phyloP scores from a whole-genome alignment of 768 basidiomycete species.

The Punctularia strigosozonata region DNA sequence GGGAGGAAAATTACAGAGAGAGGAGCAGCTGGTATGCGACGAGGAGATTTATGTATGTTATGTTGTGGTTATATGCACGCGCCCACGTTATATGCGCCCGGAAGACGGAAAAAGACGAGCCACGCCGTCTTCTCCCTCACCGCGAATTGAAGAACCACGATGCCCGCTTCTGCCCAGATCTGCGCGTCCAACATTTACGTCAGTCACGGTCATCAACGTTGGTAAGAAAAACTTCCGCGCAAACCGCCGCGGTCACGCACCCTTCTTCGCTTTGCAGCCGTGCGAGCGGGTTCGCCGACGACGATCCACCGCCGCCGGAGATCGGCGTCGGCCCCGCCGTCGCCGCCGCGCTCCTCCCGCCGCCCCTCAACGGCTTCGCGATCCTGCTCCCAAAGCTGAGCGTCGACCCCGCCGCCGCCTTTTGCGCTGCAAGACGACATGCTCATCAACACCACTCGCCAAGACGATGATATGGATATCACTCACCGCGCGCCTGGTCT shows the following conservation, averaged over 20 bases:
- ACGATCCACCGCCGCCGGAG: constrained; percentile 30
- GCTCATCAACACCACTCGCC: constrained; percentile 1
- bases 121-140: constrained; percentile 21
- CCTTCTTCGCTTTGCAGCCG: constrained; percentile 77
- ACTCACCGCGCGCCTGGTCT: constrained; percentile 83
- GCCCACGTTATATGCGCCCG: too few relatives aligned
- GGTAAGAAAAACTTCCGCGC: constrained; percentile 4
- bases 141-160: constrained; percentile 91
- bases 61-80: too few relatives aligned
- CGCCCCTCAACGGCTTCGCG: constrained; percentile 92
- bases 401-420: constrained; percentile 54
- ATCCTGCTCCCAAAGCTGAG: constrained; percentile 81
- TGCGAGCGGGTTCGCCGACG: constrained; percentile 50
- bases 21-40: too few relatives aligned
- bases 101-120: not conserved
- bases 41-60: too few relatives aligned
- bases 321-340: constrained; percentile 29
- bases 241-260: constrained; percentile 14
- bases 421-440: constrained; percentile 50
- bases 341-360: constrained; percentile 53
- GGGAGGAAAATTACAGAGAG: too few relatives aligned
- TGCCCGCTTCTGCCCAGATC: constrained; percentile 47
- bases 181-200: constrained; percentile 5
- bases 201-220: too few relatives aligned
- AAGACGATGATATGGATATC: not conserved